A percentile compares a stretch with the other conserved stretches of the same genome.
Conservation (phyloP, 371 early-diverging fungal species). For the Aphelidium insulamus region DNA sequence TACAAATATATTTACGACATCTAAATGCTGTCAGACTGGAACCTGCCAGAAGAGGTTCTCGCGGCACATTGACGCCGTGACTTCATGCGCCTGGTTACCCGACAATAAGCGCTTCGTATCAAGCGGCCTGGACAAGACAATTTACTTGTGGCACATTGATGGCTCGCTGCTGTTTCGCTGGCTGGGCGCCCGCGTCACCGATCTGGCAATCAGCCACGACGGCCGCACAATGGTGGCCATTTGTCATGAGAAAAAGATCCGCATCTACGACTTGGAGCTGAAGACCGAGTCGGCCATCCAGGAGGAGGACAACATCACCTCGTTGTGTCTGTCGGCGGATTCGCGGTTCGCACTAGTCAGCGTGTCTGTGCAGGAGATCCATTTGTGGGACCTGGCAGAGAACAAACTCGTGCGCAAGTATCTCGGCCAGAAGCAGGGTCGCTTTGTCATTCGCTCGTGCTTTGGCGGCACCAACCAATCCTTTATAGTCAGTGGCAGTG, state of each 20-base stretch:
- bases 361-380: slow-evolving; percentile 37
- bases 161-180: slow-evolving; percentile 40
- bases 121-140: slow-evolving; percentile 45
- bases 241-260: slow-evolving; percentile 38
- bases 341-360: slow-evolving; percentile 49
- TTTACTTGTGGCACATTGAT: slow-evolving; percentile 44
- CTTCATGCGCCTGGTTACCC: slow-evolving; percentile 64
- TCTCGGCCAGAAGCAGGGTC: slow-evolving; percentile 58
- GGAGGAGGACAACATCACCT: slow-evolving; percentile 50
- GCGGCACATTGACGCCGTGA: slow-evolving; percentile 44
- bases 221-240: slow-evolving; percentile 49
- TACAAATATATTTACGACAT: slow-evolving; percentile 1
- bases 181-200: slow-evolving; percentile 48
- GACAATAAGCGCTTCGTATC: slow-evolving; percentile 50
- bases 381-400: slow-evolving; percentile 68
- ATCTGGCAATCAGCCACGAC: slow-evolving; percentile 50
- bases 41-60: slow-evolving; percentile 17
- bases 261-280: slow-evolving; percentile 38
- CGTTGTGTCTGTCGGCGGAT: slow-evolving; percentile 44
- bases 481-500: slow-evolving; percentile 73
- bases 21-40: slow-evolving; percentile 18
- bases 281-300: slow-evolving; percentile 28
- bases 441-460: slow-evolving; percentile 72
- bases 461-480: slow-evolving; percentile 67
- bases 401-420: slow-evolving; percentile 40